These are phyloP conservation scores for Peronospora farinosa DNA, from an alignment of 352 stramenopile genomes.

Conservation along the genomic window DNA sequence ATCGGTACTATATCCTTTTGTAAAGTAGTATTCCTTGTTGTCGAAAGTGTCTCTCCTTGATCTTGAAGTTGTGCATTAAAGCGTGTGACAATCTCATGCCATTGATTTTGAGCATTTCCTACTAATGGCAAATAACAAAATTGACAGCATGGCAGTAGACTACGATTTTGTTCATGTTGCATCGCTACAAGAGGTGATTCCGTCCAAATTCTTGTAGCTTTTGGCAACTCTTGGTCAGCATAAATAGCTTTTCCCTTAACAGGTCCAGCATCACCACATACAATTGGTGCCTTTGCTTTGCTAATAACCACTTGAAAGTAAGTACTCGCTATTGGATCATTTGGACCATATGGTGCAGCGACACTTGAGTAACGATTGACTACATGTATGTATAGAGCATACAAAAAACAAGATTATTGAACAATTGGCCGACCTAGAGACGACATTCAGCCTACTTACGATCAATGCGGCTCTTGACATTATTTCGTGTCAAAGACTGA, in stretches of 20 bases:
- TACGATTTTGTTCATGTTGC: slow-evolving; percentile 54
- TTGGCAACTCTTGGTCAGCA: slow-evolving; percentile 42
- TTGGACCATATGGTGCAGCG: slow-evolving; percentile 45
- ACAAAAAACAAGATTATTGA: not conserved
- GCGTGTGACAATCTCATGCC: slow-evolving; percentile 37
- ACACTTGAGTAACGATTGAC: slow-evolving; percentile 45
- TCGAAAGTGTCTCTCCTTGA: not conserved
- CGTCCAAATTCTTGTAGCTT: slow-evolving; percentile 52
- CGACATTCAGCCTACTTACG: slow-evolving; percentile 14
- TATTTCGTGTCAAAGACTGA: slow-evolving; percentile 19
- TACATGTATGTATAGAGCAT: slow-evolving; percentile 4
- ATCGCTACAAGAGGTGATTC: slow-evolving; percentile 67
- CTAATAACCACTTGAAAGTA: slow-evolving; percentile 67
- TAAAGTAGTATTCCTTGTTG: not conserved
- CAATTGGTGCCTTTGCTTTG: slow-evolving; percentile 52
- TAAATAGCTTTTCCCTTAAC: slow-evolving; percentile 75
- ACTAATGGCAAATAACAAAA: slow-evolving; percentile 70
- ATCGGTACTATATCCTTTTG: slow-evolving; percentile 6
- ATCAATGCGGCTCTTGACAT: slow-evolving; percentile 12
- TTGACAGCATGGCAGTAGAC: slow-evolving; percentile 44
- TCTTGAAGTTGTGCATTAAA: slow-evolving; percentile 18
- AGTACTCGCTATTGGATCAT: slow-evolving; percentile 37
- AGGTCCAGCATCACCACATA: slow-evolving; percentile 47
- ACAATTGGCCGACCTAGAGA: not conserved
- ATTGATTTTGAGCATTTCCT: slow-evolving; percentile 40